Evolutionary conservation across 1,284 basidiomycete genomes (phyloP).

Genomic region (Moesziomyces antarcticus): DNA sequence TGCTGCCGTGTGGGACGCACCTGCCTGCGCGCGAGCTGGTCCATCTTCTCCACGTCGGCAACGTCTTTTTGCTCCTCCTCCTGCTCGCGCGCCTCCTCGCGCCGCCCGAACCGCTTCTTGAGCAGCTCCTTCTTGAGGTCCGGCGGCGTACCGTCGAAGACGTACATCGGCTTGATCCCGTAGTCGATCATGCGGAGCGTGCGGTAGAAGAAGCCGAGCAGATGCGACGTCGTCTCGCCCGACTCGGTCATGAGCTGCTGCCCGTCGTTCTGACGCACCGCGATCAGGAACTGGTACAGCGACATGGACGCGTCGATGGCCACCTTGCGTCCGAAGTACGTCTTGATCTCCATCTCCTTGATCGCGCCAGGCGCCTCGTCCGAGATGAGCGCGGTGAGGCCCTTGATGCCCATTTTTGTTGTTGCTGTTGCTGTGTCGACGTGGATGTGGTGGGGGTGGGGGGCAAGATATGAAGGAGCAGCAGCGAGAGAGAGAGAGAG

Average conservation of each 20-base stretch:
- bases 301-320: slow-evolving; percentile 84
- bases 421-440: background rate
- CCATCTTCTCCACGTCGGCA: slow-evolving; percentile 81
- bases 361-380: slow-evolving; percentile 90
- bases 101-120: slow-evolving; percentile 87
- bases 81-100: slow-evolving; percentile 92
- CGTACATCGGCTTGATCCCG: slow-evolving; percentile 96
- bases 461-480: background rate
- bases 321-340: slow-evolving; percentile 85
- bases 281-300: slow-evolving; percentile 89
- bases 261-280: slow-evolving; percentile 93
- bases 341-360: slow-evolving; percentile 93
- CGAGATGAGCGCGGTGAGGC: slow-evolving; percentile 83
- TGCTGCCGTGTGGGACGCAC: slow-evolving; percentile 96
- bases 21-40: slow-evolving; percentile 87
- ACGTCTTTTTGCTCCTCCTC: slow-evolving; percentile 96
- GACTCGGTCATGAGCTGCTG: slow-evolving; percentile 96
- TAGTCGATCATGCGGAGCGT: slow-evolving; percentile 90
- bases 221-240: slow-evolving; percentile 89
- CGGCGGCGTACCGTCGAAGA: slow-evolving; percentile 98
- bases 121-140: slow-evolving; percentile 97
- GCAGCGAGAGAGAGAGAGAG: too few relatives aligned
- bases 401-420: slow-evolving; percentile 69
- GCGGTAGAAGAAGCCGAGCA: slow-evolving; percentile 98
- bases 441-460: background rate